Conservation (phyloP, 192 early-diverging fungal species). For the Chytriomyces sp. region DNA sequence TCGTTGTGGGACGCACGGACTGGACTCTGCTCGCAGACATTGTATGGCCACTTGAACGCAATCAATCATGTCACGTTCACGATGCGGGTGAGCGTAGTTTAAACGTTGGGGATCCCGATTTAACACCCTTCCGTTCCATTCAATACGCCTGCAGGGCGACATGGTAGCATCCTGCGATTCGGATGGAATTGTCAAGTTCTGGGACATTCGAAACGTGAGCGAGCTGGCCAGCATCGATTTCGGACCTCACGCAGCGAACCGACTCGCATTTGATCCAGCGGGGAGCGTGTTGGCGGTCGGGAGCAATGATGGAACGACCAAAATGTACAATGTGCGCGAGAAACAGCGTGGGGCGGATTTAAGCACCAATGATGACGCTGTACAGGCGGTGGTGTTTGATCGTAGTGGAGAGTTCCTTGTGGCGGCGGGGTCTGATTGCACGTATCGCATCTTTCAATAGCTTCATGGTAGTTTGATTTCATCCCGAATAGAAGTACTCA, state of each 20-base stretch:
- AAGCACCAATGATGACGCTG: slow-evolving; percentile 40
- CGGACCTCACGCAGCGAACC: slow-evolving; percentile 52
- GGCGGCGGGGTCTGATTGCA: slow-evolving; percentile 40
- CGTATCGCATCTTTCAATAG: slow-evolving; percentile 17
- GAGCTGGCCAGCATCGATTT: slow-evolving; percentile 39
- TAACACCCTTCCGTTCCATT: not conserved
- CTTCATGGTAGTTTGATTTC: not conserved
- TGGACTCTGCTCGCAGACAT: slow-evolving; percentile 51
- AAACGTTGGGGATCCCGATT: not conserved
- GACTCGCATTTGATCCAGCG: slow-evolving; percentile 51
- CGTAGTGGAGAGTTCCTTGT: slow-evolving; percentile 49
- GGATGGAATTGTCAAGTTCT: slow-evolving; percentile 56
- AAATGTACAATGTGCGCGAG: slow-evolving; percentile 38
- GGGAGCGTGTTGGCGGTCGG: slow-evolving; percentile 48
- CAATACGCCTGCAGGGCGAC: slow-evolving; percentile 42
- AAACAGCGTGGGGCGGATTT: slow-evolving; percentile 13
- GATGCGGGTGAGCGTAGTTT: slow-evolving; percentile 23
- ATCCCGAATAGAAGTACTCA: not conserved
- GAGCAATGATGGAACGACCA: slow-evolving; percentile 47
- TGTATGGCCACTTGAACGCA: slow-evolving; percentile 58
- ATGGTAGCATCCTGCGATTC: slow-evolving; percentile 51
- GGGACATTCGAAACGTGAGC: slow-evolving; percentile 53
- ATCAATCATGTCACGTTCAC: slow-evolving; percentile 50
- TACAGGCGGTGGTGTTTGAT: slow-evolving; percentile 50
- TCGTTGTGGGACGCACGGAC: slow-evolving; percentile 60